These are phyloP conservation scores for Colletotrichum sp. DNA, from an alignment of 2,329 filamentous ascomycete species.

Conservation along the genomic window DNA sequence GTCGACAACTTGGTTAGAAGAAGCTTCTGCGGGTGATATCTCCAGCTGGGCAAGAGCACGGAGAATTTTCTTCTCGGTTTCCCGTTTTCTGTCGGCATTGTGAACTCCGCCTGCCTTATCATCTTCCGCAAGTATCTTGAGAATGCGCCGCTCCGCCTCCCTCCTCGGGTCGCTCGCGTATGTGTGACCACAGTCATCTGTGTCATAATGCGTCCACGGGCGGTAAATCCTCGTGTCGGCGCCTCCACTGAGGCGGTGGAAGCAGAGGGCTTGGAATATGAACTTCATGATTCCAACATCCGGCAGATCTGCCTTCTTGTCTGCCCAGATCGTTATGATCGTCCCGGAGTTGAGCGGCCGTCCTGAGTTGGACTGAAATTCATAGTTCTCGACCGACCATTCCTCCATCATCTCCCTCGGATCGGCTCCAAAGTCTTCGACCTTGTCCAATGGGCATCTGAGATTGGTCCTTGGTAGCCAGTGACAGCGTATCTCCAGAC, in stretches of 20 bases:
- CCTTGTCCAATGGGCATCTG: background rate
- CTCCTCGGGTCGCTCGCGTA: background rate
- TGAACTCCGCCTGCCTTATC: background rate
- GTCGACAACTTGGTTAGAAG: too few species aligned
- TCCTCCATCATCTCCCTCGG: background rate
- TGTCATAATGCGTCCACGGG: background rate
- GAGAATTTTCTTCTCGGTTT: too few species aligned
- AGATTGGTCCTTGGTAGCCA: background rate
- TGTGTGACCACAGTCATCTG: background rate
- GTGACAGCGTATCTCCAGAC: background rate
- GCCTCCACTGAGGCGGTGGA: background rate
- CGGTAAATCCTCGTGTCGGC: background rate
- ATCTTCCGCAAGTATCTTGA: background rate
- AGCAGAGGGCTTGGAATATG: background rate
- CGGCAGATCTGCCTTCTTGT: background rate
- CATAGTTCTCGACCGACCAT: background rate
- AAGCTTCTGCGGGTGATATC: too few species aligned
- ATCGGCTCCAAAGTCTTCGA: background rate
- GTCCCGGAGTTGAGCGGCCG: background rate
- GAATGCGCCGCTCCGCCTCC: background rate
- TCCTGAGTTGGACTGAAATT: accelerated
- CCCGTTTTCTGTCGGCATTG: background rate
- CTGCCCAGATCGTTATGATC: background rate
- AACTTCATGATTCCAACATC: background rate
- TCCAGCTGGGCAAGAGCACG: too few species aligned